phyloP scores from a whole-genome alignment of 306 rosid genomes.

The Parietaria judaica region DNA sequence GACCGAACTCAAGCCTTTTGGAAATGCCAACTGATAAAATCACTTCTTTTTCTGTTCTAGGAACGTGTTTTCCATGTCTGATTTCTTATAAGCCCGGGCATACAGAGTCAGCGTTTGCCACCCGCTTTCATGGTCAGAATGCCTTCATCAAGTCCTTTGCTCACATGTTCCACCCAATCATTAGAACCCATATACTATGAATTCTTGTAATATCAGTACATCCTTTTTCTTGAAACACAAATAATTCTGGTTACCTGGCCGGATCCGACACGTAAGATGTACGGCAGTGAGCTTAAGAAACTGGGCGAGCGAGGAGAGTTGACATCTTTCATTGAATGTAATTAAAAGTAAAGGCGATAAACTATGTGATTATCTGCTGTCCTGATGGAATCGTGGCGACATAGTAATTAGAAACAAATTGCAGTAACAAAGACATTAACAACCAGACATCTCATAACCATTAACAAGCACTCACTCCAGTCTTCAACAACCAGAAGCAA shows the following conservation, averaged over 20 bases:
- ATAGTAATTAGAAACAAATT: slow-evolving; percentile 93
- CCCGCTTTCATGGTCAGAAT: slow-evolving; percentile 78
- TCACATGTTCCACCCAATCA: slow-evolving; percentile 54
- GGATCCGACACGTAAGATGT: slow-evolving; percentile 84
- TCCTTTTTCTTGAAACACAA: too few species aligned
- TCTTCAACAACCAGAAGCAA: too few species aligned
- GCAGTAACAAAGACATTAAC: slow-evolving; percentile 8
- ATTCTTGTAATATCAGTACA: too few species aligned
- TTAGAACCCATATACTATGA: background rate
- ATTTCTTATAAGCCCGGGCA: slow-evolving; percentile 77
- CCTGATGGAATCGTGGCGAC: slow-evolving; percentile 98
- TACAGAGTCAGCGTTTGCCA: slow-evolving; percentile 81
- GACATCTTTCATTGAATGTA: background rate
- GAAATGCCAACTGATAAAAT: slow-evolving; percentile 77
- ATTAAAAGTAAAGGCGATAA: background rate
- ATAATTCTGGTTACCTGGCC: slow-evolving; percentile 51
- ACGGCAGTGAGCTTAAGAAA: slow-evolving; percentile 53
- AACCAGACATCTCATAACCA: background rate
- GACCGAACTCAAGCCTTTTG: slow-evolving; percentile 84
- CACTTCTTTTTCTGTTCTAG: background rate
- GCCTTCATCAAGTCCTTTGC: slow-evolving; percentile 97
- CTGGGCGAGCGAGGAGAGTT: background rate
- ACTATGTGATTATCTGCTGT: slow-evolving; percentile 23
- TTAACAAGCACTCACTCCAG: too few species aligned
- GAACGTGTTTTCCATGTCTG: background rate